phyloP scores from a whole-genome alignment of 352 stramenopile species.

The Thalassiosira hispida region DNA sequence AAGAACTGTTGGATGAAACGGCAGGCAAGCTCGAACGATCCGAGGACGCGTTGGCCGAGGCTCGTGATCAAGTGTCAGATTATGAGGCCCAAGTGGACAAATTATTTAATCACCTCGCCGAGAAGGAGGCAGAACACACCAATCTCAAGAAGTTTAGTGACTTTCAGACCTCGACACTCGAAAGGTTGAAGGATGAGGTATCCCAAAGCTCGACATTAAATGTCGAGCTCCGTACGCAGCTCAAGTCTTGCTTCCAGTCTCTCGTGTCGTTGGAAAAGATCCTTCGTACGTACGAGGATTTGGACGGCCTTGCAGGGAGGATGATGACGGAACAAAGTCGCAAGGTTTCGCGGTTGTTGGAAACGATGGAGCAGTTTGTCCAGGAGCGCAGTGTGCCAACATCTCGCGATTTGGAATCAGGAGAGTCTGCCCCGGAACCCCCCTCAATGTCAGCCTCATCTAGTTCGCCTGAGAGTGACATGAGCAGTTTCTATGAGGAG shows the following conservation, averaged over 20 bases:
- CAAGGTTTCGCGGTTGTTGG: conserved; percentile 44
- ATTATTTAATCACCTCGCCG: conserved; percentile 14
- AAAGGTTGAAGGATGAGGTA: conserved; percentile 36
- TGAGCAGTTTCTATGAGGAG: not conserved
- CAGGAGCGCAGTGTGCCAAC: conserved; percentile 15
- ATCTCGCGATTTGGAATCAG: conserved; percentile 8
- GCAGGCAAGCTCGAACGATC: conserved; percentile 21
- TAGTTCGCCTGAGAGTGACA: not conserved
- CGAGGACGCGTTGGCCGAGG: conserved; percentile 30
- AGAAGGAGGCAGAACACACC: conserved; percentile 32
- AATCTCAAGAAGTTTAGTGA: conserved; percentile 39
- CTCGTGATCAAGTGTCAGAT: conserved; percentile 21
- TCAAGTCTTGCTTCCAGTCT: conserved; percentile 42
- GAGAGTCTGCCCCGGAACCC: not conserved
- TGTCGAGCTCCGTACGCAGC: conserved; percentile 32
- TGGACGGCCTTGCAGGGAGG: conserved; percentile 39
- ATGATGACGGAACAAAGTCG: conserved; percentile 39
- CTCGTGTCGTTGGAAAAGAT: conserved; percentile 56
- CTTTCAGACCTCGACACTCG: conserved; percentile 47
- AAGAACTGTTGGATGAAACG: conserved; percentile 34
- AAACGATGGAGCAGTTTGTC: conserved; percentile 31
- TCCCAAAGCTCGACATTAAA: conserved; percentile 39
- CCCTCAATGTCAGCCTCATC: conserved; percentile 1
- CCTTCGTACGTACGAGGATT: conserved; percentile 49
- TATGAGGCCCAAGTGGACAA: conserved; percentile 15